Base-by-base conservation (phyloP, 148 eudicot species). In the Camellia lanceoleosa region DNA sequence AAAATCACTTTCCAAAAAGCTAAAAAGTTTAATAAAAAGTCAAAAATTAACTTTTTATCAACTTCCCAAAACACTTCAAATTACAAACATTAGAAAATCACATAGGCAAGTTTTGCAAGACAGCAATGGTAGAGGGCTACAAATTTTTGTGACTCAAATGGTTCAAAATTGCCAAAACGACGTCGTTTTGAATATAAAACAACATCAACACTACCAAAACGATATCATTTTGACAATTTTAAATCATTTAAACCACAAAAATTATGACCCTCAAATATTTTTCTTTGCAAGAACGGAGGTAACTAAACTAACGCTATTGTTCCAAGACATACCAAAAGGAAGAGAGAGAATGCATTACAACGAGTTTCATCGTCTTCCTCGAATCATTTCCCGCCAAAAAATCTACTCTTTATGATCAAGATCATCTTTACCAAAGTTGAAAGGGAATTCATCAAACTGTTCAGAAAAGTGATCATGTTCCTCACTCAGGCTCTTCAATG, bases 401-500 rank as follows among this genome's bases (percentile, higher is more conserved):
- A 8, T 10, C 59, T 55, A 55, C 59, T 55, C 15, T 12, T 55
- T 12, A 55, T 65, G 74, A 62, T 91, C 92, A n/a, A 83, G 79
- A 71, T 84, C 91, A 81, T 87, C 86, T 67, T 73, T 87, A 58
- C 84, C 86, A 76, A 88, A 85, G 65, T 90, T 82, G 82, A 93
- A 42, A 12, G 97, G 92, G 76, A 89, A 93, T 76, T 91, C 97
- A 79, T 89, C 93, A 41, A 83, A 83, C 19, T 88, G 83, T 52
- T 91, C 94, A 4, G 87, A 81, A 55, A 87, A 77, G 65, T 92
- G 38, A 30, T 30, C 93, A n/a, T 86, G 79, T 66, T 83, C 85
- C 85, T 86, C 86, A 43, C 92, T 87, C 84, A 91, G 85, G 79
- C 60, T 68, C 84, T 79, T 86, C 83, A 93, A 64, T 5, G 91